Percentiles rank a stretch among this genome's conserved stretches.
phyloP scores from a whole-genome alignment of 352 stramenopile genomes.

The Globisporangium nagaii region DNA sequence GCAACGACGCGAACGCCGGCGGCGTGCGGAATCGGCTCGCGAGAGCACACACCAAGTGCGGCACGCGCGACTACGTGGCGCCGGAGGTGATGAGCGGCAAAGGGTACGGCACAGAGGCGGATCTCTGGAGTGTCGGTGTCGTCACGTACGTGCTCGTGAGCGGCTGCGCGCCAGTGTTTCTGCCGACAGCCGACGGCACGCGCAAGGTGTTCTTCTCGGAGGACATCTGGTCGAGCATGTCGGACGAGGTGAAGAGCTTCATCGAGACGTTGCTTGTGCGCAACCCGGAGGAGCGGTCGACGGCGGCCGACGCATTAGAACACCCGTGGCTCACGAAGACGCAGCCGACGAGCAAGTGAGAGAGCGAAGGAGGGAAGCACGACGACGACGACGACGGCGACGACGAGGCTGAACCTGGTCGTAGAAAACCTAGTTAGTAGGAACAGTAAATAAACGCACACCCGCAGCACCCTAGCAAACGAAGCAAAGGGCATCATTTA shows the following conservation, averaged over 20 bases:
- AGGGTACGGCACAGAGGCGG: conserved; percentile 90
- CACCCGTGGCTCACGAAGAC: conserved; percentile 66
- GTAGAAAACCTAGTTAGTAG: neutral
- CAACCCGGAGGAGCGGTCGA: conserved; percentile 70
- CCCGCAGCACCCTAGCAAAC: neutral
- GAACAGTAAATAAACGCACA: neutral
- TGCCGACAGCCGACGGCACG: conserved; percentile 50
- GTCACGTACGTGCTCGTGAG: conserved; percentile 89
- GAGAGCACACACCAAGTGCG: conserved; percentile 75
- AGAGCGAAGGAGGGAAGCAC: neutral
- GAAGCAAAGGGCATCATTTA: neutral
- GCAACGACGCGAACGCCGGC: conserved; percentile 16
- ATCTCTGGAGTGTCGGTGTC: conserved; percentile 92
- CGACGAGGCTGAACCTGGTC: no score
- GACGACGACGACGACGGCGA: no score
- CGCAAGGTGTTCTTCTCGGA: conserved; percentile 77
- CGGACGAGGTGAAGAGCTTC: conserved; percentile 56
- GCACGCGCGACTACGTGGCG: conserved; percentile 78
- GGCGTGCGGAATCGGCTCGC: conserved; percentile 65
- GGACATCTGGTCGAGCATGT: conserved; percentile 54
- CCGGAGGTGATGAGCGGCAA: conserved; percentile 87
- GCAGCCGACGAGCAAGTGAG: no score
- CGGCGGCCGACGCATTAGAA: conserved; percentile 60
- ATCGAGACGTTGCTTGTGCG: conserved; percentile 71
- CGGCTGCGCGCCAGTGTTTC: conserved; percentile 72